Evolutionary conservation across 768 basidiomycete species (phyloP).

Genomic region (Xanthoconium purpureum): DNA sequence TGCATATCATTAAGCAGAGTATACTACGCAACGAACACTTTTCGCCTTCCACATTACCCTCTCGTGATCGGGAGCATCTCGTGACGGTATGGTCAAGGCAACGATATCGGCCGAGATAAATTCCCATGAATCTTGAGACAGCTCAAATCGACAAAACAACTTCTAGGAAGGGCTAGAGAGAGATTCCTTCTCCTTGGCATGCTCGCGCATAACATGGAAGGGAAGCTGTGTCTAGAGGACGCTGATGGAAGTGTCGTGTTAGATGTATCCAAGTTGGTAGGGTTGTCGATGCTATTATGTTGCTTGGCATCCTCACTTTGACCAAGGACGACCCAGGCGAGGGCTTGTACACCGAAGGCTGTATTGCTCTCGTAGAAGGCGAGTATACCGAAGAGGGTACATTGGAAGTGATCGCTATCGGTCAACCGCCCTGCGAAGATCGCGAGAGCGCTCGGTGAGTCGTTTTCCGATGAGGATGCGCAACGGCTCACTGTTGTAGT

Average conservation of each 20-base stretch:
- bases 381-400: conserved; percentile 92
- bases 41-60: conserved; percentile 90
- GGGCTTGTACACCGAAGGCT: conserved; percentile 95
- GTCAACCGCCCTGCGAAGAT: conserved; percentile 95
- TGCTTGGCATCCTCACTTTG: conserved; percentile 13
- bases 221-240: conserved; percentile 89
- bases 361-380: conserved; percentile 92
- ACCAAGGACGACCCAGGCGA: conserved; percentile 83
- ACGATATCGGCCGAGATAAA: conserved; percentile 8
- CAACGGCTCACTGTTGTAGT: conserved; percentile 38
- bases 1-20: conserved; percentile 90
- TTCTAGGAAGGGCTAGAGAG: conserved; percentile 85
- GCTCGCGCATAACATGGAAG: conserved; percentile 86
- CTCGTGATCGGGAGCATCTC: conserved; percentile 80
- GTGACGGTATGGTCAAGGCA: conserved; percentile 64
- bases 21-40: conserved; percentile 96
- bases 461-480: neutral
- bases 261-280: conserved; percentile 83
- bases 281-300: neutral
- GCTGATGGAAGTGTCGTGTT: conserved; percentile 86
- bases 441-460: conserved; percentile 76
- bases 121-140: conserved; percentile 33
- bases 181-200: conserved; percentile 93
- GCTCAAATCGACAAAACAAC: conserved; percentile 94
- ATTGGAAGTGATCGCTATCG: conserved; percentile 87